Conservation (phyloP, 257 asterid genomes). For the Oldenlandia corymbosa region DNA sequence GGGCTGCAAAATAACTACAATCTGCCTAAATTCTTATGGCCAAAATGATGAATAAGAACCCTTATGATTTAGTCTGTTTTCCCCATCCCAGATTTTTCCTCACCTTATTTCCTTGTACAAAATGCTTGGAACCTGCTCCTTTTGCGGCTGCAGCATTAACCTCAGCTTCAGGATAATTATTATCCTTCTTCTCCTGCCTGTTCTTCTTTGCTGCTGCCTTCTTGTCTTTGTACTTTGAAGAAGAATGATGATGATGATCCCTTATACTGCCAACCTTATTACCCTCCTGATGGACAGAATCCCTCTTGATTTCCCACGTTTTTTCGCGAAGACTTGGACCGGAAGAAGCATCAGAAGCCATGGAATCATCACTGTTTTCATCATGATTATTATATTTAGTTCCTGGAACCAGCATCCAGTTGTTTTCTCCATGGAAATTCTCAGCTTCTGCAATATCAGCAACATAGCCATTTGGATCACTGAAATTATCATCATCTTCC, state of each 20-base stretch:
- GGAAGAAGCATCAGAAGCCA: constrained; percentile 46
- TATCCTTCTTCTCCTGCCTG: constrained; percentile 7
- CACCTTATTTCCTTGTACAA: constrained; percentile 22
- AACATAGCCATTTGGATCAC: neutral
- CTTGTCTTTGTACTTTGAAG: constrained; percentile 8
- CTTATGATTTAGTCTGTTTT: constrained; percentile 21
- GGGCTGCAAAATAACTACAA: constrained; percentile 1
- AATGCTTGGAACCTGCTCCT: constrained; percentile 2
- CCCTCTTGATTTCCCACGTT: constrained; percentile 3
- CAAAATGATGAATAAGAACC: neutral
- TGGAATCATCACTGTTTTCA: constrained; percentile 34
- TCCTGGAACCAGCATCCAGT: too few relatives aligned
- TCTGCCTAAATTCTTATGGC: neutral
- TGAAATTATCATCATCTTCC: neutral
- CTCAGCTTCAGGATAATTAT: constrained; percentile 12
- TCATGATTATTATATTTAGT: neutral
- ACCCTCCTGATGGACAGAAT: neutral
- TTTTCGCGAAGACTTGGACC: constrained; percentile 27
- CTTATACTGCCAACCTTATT: constrained; percentile 1
- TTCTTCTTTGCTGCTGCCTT: constrained; percentile 17
- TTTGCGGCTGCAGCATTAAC: neutral
- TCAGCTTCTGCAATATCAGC: constrained; percentile 11
- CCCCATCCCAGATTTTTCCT: constrained; percentile 23
- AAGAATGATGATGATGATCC: too few relatives aligned
- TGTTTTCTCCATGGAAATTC: neutral